phyloP scores from a whole-genome alignment of 2,329 filamentous ascomycete species.

The Coleophoma crateriformis region DNA sequence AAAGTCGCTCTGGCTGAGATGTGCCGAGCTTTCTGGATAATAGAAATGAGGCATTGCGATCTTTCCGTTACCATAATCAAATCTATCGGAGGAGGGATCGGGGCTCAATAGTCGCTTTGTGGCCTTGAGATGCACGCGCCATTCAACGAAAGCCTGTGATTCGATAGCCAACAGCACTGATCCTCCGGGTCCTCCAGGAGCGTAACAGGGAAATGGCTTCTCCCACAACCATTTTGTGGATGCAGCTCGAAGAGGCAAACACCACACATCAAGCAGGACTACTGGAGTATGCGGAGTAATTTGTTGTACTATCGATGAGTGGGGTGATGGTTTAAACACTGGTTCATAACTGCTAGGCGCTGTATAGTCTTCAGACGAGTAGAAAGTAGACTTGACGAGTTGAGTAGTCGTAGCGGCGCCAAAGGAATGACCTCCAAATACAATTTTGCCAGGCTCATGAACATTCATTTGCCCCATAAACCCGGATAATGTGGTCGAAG shows the following conservation, averaged over 20 bases:
- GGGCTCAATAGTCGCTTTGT: conserved; percentile 63
- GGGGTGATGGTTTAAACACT: conserved; percentile 52
- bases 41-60: conserved; percentile 58
- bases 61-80: conserved; percentile 8
- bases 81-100: conserved; percentile 36
- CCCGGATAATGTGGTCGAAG: conserved; percentile 43
- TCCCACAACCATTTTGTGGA: conserved; percentile 59
- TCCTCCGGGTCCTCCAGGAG: conserved; percentile 46
- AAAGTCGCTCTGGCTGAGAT: conserved; percentile 80
- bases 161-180: conserved; percentile 63
- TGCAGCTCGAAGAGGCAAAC: conserved; percentile 62
- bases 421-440: conserved; percentile 77
- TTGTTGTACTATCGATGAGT: conserved; percentile 55
- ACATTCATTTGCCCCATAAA: conserved; percentile 62
- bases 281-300: conserved; percentile 62
- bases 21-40: conserved; percentile 68
- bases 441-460: conserved; percentile 64
- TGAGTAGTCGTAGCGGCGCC: conserved; percentile 71
- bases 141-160: conserved; percentile 74
- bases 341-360: conserved; percentile 44
- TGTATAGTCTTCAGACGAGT: conserved; percentile 40
- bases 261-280: conserved; percentile 77
- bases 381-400: conserved; percentile 74
- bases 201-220: conserved; percentile 68
- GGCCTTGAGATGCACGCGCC: conserved; percentile 65